Base-by-base conservation (phyloP, 2,329 filamentous ascomycete genomes). In the Periconia digitata region DNA sequence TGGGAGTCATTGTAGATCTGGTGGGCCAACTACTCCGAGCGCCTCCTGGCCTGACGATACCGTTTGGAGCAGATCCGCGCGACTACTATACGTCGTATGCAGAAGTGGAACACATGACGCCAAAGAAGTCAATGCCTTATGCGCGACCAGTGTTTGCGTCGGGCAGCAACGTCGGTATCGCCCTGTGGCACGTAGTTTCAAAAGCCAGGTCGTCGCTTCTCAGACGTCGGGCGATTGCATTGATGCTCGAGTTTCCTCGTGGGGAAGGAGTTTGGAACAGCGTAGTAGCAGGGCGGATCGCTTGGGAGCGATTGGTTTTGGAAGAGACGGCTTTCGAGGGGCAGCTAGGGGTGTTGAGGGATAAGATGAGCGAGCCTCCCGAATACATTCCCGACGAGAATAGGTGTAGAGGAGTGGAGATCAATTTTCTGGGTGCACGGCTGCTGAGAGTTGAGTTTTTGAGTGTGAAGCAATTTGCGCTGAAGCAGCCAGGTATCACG, bases 251-350 rank as follows among this genome's bases (percentile, higher is more conserved):
- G 16, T 59, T 62, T 41, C 64, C 67, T 2, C 46, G 66, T 6
- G 55, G 83, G 78, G 17, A 68, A 62, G 17, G 79, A 71, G 2
- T 87, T 83, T 64, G 74, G 70, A 37, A 76, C 81, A 60, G 85
- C 81, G 1, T 88, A 77, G 62, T 89, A 81, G 85, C 83, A 82
- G 69, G 65, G 0, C 49, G 56, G 18, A 56, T 70, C 21, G 67
- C 63, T 2, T 53, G 49, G 41, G 59, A 62, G 41, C 50, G 54
- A 6, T 52, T 67, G 49, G 47, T 36, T 18, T 24, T 69, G 16
- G 67, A 70, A 42, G 61, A 70, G 48, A 52, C 52, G 34, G 58
- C 53, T 17, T 40, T 54, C 13, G 46, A 59, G 23, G 54, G 46
- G 8, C 52, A 55, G 23, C 20, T 54, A 35, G 54, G 55, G 8